Conservation (phyloP, 2,329 filamentous ascomycete species). For the Alternaria viburni region DNA sequence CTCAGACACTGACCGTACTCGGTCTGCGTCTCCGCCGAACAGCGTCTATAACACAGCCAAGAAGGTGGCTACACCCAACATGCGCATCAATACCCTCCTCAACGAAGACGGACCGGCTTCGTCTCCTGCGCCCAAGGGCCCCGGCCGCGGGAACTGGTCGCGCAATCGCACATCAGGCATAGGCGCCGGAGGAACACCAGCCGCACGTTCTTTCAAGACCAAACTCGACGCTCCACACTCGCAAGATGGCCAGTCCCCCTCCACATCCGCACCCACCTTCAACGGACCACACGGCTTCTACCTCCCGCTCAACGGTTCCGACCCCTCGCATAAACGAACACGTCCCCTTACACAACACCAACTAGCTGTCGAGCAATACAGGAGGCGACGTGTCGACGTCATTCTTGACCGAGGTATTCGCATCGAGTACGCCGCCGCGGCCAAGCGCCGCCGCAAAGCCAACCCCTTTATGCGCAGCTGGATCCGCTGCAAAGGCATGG, state of each 20-base stretch:
- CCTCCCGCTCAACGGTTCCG: slow-evolving; percentile 59
- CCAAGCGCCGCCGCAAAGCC: slow-evolving; percentile 67
- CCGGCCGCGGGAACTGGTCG: slow-evolving; percentile 59
- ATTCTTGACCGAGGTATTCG: slow-evolving; percentile 78
- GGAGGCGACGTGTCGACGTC: slow-evolving; percentile 80
- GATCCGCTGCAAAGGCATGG: slow-evolving; percentile 63
- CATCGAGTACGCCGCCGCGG: slow-evolving; percentile 67
- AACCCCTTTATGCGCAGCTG: slow-evolving; percentile 72
- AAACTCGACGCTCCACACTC: slow-evolving; percentile 39
- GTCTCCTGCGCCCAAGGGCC: slow-evolving; percentile 50
- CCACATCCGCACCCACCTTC: slow-evolving; percentile 42
- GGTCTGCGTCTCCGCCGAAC: slow-evolving; percentile 52
- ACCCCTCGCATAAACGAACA: slow-evolving; percentile 60
- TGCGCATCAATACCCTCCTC: slow-evolving; percentile 57
- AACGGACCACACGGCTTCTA: slow-evolving; percentile 61
- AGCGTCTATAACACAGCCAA: slow-evolving; percentile 48
- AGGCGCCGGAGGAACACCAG: slow-evolving; percentile 15
- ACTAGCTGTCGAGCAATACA: slow-evolving; percentile 78
- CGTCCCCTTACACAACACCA: slow-evolving; percentile 82
- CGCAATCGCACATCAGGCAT: slow-evolving; percentile 40
- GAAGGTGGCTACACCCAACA: slow-evolving; percentile 48
- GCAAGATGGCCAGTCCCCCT: slow-evolving; percentile 44
- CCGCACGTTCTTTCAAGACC: slow-evolving; percentile 43
- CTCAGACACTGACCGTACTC: slow-evolving; percentile 56
- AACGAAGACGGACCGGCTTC: slow-evolving; percentile 51